A percentile compares a stretch with the other conserved stretches of the same genome.
Evolutionary conservation across 805 yeast genomes (phyloP).

Genomic region (Teunomyces pallodes): DNA sequence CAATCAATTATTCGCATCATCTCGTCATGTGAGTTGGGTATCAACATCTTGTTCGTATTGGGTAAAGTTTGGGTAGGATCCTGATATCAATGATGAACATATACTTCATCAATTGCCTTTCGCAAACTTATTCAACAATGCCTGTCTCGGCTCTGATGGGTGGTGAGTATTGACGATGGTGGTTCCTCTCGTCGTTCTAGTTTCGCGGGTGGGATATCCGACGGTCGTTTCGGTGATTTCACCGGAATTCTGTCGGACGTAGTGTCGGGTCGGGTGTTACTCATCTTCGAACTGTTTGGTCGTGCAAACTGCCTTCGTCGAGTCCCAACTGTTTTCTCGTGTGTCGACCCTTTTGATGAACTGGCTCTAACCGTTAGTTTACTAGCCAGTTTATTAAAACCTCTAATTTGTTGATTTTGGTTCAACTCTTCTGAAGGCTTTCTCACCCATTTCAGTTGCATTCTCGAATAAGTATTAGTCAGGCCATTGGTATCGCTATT

Average conservation of each 20-base stretch:
- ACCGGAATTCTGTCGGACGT: not conserved
- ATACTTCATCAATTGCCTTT: slow-evolving; percentile 1
- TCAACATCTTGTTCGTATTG: not conserved
- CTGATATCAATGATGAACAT: not conserved
- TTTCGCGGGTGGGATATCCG: not conserved
- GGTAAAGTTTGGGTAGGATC: not conserved
- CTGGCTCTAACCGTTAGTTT: slow-evolving; percentile 8
- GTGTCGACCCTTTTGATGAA: not conserved
- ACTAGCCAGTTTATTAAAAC: not conserved
- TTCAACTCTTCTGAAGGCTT: not conserved
- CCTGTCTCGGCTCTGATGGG: not conserved
- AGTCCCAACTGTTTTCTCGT: not conserved
- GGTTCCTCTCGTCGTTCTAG: slow-evolving; percentile 4
- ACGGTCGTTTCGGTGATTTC: slow-evolving; percentile 5
- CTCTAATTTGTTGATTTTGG: not conserved
- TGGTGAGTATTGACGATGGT: slow-evolving; percentile 3
- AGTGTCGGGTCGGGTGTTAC: not conserved
- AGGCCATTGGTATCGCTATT: not conserved
- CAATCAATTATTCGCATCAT: slow-evolving; percentile 4
- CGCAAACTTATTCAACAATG: not conserved
- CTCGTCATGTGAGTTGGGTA: not conserved
- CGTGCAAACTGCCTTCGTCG: slow-evolving; percentile 1
- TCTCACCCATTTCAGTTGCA: not conserved
- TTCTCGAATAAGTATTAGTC: not conserved
- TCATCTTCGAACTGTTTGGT: not conserved